Percentiles rank a stretch among this genome's conserved stretches.
phyloP scores from a whole-genome alignment of 1,284 basidiomycete species.

The Marasmius sp. region DNA sequence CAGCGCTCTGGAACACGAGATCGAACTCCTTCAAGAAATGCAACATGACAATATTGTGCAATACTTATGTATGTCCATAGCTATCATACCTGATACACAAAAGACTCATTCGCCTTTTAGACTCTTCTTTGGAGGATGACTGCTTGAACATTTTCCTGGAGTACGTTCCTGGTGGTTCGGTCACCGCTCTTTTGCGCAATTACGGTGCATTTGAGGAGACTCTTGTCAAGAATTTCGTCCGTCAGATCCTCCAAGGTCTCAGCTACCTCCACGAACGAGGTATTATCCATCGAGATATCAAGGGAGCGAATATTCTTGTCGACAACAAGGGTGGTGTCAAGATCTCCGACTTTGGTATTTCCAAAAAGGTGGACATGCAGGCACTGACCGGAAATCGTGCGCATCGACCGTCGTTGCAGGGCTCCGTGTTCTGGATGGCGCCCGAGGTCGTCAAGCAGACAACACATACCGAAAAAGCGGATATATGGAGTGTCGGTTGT shows the following conservation, averaged over 20 bases:
- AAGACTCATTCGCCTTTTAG: slow-evolving; percentile 38
- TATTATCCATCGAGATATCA: slow-evolving; percentile 98
- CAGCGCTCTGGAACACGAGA: slow-evolving; percentile 92
- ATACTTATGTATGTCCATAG: slow-evolving; percentile 76
- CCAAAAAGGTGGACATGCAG: slow-evolving; percentile 95
- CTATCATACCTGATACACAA: slow-evolving; percentile 1
- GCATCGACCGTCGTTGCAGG: slow-evolving; percentile 91
- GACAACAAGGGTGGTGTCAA: slow-evolving; percentile 99
- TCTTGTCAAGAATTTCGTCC: slow-evolving; percentile 91
- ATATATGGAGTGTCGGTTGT: slow-evolving; percentile 99
- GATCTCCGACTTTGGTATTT: slow-evolving; percentile 98
- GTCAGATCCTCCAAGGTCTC: slow-evolving; percentile 91
- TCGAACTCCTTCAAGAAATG: slow-evolving; percentile 92
- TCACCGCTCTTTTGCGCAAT: slow-evolving; percentile 88
- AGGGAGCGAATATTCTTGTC: slow-evolving; percentile 96
- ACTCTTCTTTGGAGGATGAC: slow-evolving; percentile 86
- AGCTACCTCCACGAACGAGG: slow-evolving; percentile 92
- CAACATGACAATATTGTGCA: slow-evolving; percentile 98
- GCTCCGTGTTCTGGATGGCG: slow-evolving; percentile 99
- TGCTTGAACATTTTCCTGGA: slow-evolving; percentile 98
- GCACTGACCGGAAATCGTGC: slow-evolving; percentile 75
- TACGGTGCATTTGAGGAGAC: slow-evolving; percentile 98
- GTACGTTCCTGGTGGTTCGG: slow-evolving; percentile 97
- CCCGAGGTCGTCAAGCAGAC: slow-evolving; percentile 98
- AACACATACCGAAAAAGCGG: slow-evolving; percentile 90